Conservation (phyloP, 2,329 filamentous ascomycete genomes). For the Pseudogymnoascus sp. region DNA sequence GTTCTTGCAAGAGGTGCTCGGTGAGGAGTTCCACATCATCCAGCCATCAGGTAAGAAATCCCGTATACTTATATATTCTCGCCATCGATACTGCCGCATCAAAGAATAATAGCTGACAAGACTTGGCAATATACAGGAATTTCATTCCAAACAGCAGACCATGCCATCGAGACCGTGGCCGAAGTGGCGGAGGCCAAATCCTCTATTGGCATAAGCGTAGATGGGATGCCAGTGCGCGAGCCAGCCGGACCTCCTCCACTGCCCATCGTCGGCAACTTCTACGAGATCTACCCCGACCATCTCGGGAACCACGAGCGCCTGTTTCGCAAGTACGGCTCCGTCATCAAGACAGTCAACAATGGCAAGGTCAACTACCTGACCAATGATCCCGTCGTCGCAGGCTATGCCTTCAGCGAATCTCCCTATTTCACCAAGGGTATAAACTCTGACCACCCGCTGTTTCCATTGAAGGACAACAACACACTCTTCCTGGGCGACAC, state of each 20-base stretch:
- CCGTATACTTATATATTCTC: neutral
- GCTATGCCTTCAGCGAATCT: constrained; percentile 27
- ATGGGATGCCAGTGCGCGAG: constrained; percentile 15
- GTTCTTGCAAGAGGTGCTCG: constrained; percentile 12
- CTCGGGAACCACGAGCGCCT: constrained; percentile 34
- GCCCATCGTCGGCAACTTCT: constrained; percentile 30
- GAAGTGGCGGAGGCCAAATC: constrained; percentile 11
- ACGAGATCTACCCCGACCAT: constrained; percentile 33
- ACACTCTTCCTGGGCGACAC: constrained; percentile 18
- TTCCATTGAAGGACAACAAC: constrained; percentile 11
- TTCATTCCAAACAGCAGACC: constrained; percentile 15
- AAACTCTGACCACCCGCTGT: constrained; percentile 18
- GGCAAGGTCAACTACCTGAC: constrained; percentile 28
- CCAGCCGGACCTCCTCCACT: constrained; percentile 26
- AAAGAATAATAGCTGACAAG: neutral
- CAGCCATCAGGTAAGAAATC: constrained; percentile 12
- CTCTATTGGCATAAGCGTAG: constrained; percentile 15
- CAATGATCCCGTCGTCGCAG: constrained; percentile 30
- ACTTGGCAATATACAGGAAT: constrained; percentile 9
- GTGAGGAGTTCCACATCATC: constrained; percentile 12
- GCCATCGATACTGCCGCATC: neutral
- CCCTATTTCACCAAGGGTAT: constrained; percentile 32
- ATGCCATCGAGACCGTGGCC: constrained; percentile 14
- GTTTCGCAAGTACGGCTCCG: constrained; percentile 31
- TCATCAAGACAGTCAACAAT: constrained; percentile 32